Conservation (phyloP, 805 yeast genomes). For the Lipomyces chichibuensis region DNA sequence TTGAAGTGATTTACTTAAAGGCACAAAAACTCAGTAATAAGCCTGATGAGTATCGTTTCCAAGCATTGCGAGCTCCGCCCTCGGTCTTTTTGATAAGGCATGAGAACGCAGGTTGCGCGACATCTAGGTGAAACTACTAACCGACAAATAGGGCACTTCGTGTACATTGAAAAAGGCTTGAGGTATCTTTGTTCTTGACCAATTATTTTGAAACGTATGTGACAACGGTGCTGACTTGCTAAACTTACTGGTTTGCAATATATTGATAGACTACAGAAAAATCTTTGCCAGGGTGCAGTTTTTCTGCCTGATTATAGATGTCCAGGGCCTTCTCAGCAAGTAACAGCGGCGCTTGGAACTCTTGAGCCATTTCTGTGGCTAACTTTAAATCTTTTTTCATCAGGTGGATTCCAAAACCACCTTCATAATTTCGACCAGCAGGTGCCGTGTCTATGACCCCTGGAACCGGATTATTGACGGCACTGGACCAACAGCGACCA, state of each 20-base stretch:
- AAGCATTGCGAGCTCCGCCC: too few relatives aligned
- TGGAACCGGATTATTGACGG: slow-evolving; percentile 7
- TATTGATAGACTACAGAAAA: slow-evolving; percentile 6
- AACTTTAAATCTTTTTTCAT: slow-evolving; percentile 4
- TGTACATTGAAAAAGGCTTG: too few relatives aligned
- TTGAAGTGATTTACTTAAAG: too few relatives aligned
- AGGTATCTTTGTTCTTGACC: too few relatives aligned
- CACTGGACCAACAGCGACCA: slow-evolving; percentile 7
- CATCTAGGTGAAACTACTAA: too few relatives aligned
- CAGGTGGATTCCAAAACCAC: slow-evolving; percentile 6
- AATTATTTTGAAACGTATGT: too few relatives aligned
- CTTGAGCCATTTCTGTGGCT: background rate
- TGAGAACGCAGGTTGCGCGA: too few relatives aligned
- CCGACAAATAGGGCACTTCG: too few relatives aligned
- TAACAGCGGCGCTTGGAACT: background rate
- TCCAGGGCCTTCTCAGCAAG: slow-evolving; percentile 5
- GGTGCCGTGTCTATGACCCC: background rate
- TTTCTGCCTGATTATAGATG: slow-evolving; percentile 3
- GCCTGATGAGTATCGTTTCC: too few relatives aligned
- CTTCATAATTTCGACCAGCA: slow-evolving; percentile 5
- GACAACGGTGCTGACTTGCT: too few relatives aligned
- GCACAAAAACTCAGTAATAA: too few relatives aligned
- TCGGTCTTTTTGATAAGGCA: too few relatives aligned
- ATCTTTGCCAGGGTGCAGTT: background rate
- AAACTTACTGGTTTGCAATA: slow-evolving; percentile 1